A percentile compares a stretch with the other conserved stretches of the same genome.
Conservation (phyloP, 2,329 filamentous ascomycete genomes). For the Exophiala bonariae region DNA sequence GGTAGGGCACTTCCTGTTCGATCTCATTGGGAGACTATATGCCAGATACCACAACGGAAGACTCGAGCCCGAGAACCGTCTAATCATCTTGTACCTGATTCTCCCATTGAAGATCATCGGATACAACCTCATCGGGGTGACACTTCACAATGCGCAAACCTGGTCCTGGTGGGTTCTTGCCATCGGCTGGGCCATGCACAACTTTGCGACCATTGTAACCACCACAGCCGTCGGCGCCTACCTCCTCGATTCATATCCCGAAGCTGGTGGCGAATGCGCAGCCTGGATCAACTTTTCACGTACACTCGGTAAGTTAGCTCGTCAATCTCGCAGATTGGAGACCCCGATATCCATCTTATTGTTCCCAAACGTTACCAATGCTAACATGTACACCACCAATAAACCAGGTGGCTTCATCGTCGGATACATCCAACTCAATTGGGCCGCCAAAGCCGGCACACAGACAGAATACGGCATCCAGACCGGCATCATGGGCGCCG, state of each 20-base stretch:
- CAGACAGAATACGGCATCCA: constrained; percentile 47
- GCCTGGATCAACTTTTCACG: constrained; percentile 53
- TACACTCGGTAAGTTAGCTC: constrained; percentile 48
- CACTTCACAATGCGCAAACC: constrained; percentile 20
- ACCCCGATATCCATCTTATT: constrained; percentile 25
- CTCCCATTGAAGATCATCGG: constrained; percentile 49
- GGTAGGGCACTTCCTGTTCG: constrained; percentile 56
- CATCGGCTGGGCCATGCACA: constrained; percentile 52
- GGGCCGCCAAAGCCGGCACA: constrained; percentile 46
- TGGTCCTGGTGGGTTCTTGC: constrained; percentile 48
- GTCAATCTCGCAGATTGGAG: constrained; percentile 7
- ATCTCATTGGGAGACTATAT: constrained; percentile 47
- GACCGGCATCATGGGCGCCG: constrained; percentile 40
- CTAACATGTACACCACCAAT: background rate
- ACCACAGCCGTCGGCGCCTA: constrained; percentile 54
- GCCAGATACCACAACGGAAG: constrained; percentile 48
- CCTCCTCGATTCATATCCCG: constrained; percentile 54
- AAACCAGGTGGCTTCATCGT: constrained; percentile 37
- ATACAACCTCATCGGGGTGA: constrained; percentile 28
- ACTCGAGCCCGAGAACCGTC: constrained; percentile 57
- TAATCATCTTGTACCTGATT: constrained; percentile 48
- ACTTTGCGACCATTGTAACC: constrained; percentile 56
- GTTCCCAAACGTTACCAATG: no score
- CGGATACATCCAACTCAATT: constrained; percentile 48
- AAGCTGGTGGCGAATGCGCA: constrained; percentile 51